Evolutionary conservation across 2,329 filamentous ascomycete species (phyloP), one percentile per base, ranked within the genome.

Genomic region (Zarea fungicola): DNA sequence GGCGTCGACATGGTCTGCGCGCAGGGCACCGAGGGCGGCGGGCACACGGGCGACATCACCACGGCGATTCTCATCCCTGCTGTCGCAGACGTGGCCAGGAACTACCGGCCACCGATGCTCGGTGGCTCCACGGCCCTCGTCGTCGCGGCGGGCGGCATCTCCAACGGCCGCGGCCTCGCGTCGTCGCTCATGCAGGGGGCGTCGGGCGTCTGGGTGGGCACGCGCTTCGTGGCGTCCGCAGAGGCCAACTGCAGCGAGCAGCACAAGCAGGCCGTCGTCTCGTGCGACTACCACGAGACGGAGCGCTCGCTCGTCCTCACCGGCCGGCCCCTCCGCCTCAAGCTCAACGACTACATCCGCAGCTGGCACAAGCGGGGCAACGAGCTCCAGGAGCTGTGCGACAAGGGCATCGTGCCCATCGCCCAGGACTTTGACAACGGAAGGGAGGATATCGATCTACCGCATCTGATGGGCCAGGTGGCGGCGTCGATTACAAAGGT

Each of bases 381-480:
- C 36, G 83, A 85, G 66, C 87, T 96, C 60, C 82, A 78, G 68
- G 77, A 81, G 65, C 71, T 96, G 63, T 91, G 86, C 28, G 82
- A 84, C 29, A 73, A 76, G 56, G 92, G 92, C 1, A 69, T 95
- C 25, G 84, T 95, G 52, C 92, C 92, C 1, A 73, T 96, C 54
- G 81, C 85, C 68, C 76, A 88, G 61, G 92, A 97, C 62, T 73
- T 96, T 60, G 88, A 95, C 42, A 77, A 89, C 48, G 87, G 85
- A 1, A 84, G 62, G 95, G 58, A 83, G 48, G 89, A 96, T 34
- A 73, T 95, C 11, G 92, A 96, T 61, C 73, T 87, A 49, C 92
- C 92, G 11, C 90, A 92, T 67, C 64, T 96, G 61, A 96, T 96
- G 92, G 92, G 92, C 1, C 89, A 96, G 71, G 91, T 96, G 7